Percentiles rank a stretch among this genome's conserved stretches.
Evolutionary conservation across 1,284 basidiomycete species (phyloP).

Genomic region (Lentinula novae-zelandiae): DNA sequence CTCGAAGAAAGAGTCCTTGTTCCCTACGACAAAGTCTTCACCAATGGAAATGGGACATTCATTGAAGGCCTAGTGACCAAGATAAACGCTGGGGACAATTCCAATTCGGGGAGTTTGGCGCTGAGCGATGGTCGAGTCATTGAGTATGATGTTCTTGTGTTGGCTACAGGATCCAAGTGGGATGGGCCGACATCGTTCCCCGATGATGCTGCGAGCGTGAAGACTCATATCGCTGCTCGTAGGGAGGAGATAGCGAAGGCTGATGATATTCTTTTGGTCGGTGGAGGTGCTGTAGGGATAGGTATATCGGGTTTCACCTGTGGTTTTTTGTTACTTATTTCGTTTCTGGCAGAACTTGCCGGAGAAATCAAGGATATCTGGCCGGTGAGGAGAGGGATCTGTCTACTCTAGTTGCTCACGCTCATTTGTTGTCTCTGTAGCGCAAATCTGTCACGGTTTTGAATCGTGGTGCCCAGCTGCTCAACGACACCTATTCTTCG

Average conservation of each 20-base stretch:
- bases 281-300: conserved; percentile 60
- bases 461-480: no score
- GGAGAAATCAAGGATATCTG: conserved; percentile 56
- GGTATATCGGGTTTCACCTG: conserved; percentile 32
- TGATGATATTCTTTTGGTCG: conserved; percentile 50
- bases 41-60: conserved; percentile 42
- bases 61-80: conserved; percentile 28
- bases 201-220: conserved; percentile 24
- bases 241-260: conserved; percentile 44
- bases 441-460: no score
- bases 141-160: conserved; percentile 51
- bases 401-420: background rate
- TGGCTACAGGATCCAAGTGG: conserved; percentile 59
- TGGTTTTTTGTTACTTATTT: background rate
- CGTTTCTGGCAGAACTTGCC: conserved; percentile 39
- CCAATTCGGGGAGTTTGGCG: conserved; percentile 27
- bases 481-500: no score
- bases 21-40: background rate
- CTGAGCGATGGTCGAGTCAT: conserved; percentile 49
- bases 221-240: conserved; percentile 37
- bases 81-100: conserved; percentile 6
- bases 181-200: conserved; percentile 46
- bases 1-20: background rate
- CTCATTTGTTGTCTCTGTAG: no score
- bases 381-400: conserved; percentile 32